Evolutionary conservation across 495 filamentous ascomycete species (phyloP).

Genomic region (Podospora appendiculata): DNA sequence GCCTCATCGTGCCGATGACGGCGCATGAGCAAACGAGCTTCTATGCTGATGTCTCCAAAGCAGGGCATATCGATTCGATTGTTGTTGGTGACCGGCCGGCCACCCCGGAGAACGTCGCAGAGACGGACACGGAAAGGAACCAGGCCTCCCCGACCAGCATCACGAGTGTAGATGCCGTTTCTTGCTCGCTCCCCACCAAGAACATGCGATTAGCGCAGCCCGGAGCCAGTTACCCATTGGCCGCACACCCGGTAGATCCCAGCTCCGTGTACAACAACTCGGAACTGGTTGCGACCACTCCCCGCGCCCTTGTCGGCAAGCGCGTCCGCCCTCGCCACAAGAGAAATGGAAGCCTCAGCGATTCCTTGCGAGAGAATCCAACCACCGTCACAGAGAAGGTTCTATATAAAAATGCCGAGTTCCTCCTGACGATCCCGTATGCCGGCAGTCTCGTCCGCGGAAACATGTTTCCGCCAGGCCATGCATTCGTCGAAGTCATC

Average conservation of each 20-base stretch:
- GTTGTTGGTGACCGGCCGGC: conserved; percentile 32
- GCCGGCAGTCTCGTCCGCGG: conserved; percentile 82
- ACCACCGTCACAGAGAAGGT: conserved; percentile 38
- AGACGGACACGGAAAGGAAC: conserved; percentile 20
- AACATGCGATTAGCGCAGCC: conserved; percentile 39
- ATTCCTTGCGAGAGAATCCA: conserved; percentile 74
- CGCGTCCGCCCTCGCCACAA: conserved; percentile 44
- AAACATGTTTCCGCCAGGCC: conserved; percentile 64
- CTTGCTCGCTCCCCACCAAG: conserved; percentile 75
- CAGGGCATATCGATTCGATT: conserved; percentile 38
- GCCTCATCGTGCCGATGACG: conserved; percentile 17
- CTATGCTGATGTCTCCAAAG: conserved; percentile 40
- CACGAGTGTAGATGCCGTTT: conserved; percentile 56
- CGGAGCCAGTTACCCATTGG: conserved; percentile 36
- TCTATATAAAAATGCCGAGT: conserved; percentile 43
- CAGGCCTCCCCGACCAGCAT: conserved; percentile 44
- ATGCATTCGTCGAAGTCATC: conserved; percentile 66
- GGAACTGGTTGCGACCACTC: conserved; percentile 42
- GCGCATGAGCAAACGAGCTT: conserved; percentile 30
- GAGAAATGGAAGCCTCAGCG: conserved; percentile 57
- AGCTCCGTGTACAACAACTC: conserved; percentile 36
- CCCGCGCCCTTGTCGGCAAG: conserved; percentile 45
- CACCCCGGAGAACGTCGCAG: conserved; percentile 28
- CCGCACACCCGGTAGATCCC: conserved; percentile 57
- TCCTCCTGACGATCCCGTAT: conserved; percentile 58